Evolutionary conservation across 2,329 filamentous ascomycete species (phyloP).

Genomic region (Sphaerulina vaccinii): DNA sequence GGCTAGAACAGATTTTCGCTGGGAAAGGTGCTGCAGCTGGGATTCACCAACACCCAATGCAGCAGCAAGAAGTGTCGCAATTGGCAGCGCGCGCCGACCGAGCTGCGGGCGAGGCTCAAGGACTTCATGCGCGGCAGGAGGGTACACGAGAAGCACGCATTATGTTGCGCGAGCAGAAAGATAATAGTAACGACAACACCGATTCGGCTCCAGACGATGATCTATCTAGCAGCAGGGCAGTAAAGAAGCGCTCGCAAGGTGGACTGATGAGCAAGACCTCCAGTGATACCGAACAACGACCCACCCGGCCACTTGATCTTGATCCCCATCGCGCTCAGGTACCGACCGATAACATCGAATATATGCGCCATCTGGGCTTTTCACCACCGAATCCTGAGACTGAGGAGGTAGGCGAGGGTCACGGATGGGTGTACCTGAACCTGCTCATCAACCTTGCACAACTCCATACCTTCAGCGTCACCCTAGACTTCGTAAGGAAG

Average conservation of each 20-base stretch:
- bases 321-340: constrained; percentile 75
- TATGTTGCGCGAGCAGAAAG: constrained; percentile 34
- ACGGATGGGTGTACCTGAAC: constrained; percentile 82
- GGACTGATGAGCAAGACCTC: background rate
- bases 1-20: constrained; percentile 78
- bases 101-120: constrained; percentile 42
- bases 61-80: constrained; percentile 58
- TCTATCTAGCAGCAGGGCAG: background rate
- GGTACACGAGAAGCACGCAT: constrained; percentile 50
- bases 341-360: constrained; percentile 74
- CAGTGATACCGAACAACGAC: constrained; percentile 61
- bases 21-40: constrained; percentile 57
- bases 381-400: constrained; percentile 57
- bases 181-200: constrained; percentile 3
- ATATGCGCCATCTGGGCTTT: constrained; percentile 72
- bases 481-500: constrained; percentile 70
- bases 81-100: constrained; percentile 52
- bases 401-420: constrained; percentile 59
- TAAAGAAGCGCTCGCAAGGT: background rate
- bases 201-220: constrained; percentile 9
- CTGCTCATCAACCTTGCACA: constrained; percentile 78
- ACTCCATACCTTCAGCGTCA: constrained; percentile 81
- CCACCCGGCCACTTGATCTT: constrained; percentile 72
- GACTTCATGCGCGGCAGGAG: constrained; percentile 39
- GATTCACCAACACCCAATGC: constrained; percentile 51